Percentiles rank a stretch among this genome's conserved stretches.
Conservation (phyloP, 2,329 filamentous ascomycete species). For the Sclerotinia trifoliorum region DNA sequence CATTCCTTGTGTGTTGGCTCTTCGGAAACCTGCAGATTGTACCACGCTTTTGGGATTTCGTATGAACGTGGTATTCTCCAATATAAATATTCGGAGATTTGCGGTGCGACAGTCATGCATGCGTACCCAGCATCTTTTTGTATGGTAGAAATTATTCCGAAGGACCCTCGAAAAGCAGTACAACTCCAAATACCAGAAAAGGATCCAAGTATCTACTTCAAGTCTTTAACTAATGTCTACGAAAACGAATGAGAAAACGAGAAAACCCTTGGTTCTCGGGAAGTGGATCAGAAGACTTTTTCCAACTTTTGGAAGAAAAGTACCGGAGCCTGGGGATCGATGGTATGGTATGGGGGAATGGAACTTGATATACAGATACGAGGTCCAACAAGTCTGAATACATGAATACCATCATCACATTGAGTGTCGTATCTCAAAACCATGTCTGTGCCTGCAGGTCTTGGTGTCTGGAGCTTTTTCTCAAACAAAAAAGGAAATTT, state of each 20-base stretch:
- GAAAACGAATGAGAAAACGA: slow-evolving; percentile 1
- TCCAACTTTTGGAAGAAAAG: not conserved
- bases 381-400: not conserved
- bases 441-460: slow-evolving; percentile 20
- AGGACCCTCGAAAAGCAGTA: slow-evolving; percentile 3
- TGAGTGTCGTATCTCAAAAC: not conserved
- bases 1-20: slow-evolving; percentile 21
- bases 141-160: not conserved
- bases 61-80: slow-evolving; percentile 13
- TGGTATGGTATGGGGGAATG: not conserved
- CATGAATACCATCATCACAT: slow-evolving; percentile 18
- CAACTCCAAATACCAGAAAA: not conserved
- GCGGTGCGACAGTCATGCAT: slow-evolving; percentile 7
- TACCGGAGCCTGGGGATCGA: not conserved
- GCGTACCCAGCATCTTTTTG: not conserved
- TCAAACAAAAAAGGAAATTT: slow-evolving; percentile 6
- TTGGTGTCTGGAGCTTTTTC: not conserved
- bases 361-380: slow-evolving; percentile 1
- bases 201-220: not conserved
- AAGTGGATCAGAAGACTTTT: slow-evolving; percentile 9
- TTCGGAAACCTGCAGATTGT: slow-evolving; percentile 24
- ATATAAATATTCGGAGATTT: slow-evolving; percentile 13
- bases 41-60: slow-evolving; percentile 1
- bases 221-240: not conserved
- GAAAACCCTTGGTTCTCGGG: not conserved